phyloP scores from a whole-genome alignment of 768 basidiomycete species.

The Leccinum rimulosum region DNA sequence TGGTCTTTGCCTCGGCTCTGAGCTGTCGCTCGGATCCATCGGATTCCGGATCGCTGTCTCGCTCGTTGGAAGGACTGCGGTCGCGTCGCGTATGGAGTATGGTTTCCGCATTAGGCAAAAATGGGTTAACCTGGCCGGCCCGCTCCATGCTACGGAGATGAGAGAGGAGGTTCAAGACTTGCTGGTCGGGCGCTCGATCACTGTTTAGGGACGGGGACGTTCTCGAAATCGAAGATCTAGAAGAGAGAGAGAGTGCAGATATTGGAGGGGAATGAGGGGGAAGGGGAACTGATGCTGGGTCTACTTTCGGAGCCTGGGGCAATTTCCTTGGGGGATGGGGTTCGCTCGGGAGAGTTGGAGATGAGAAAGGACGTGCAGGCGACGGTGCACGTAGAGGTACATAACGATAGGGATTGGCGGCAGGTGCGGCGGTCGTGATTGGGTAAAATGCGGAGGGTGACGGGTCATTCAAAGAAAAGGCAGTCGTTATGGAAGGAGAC shows the following conservation, averaged over 20 bases:
- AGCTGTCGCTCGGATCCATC: conserved; percentile 49
- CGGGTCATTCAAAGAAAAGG: conserved; percentile 25
- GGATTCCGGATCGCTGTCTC: conserved; percentile 35
- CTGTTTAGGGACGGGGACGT: conserved; percentile 44
- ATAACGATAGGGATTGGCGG: conserved; percentile 60
- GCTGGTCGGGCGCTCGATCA: conserved; percentile 39
- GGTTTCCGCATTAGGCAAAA: conserved; percentile 15
- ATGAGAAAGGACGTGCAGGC: conserved; percentile 32
- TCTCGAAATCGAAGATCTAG: conserved; percentile 63
- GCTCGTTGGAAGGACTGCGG: conserved; percentile 23
- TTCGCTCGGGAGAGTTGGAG: conserved; percentile 28
- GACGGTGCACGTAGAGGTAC: conserved; percentile 35
- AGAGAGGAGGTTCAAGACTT: conserved; percentile 41
- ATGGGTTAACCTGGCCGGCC: conserved; percentile 10
- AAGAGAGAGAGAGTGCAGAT: conserved; percentile 75
- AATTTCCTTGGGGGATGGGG: conserved; percentile 14
- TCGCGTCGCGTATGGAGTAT: conserved; percentile 12
- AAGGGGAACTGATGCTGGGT: conserved; percentile 56
- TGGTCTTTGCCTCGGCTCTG: conserved; percentile 76
- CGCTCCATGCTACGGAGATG: conserved; percentile 36
- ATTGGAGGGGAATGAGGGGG: conserved; percentile 70
- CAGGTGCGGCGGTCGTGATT: conserved; percentile 53
- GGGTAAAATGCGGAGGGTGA: conserved; percentile 44
- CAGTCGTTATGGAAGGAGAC: conserved; percentile 31
- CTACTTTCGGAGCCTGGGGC: conserved; percentile 38